Percentiles rank a stretch among this genome's conserved stretches.
phyloP scores from a whole-genome alignment of 106 monocot genomes.

The Hemerocallis citrina region DNA sequence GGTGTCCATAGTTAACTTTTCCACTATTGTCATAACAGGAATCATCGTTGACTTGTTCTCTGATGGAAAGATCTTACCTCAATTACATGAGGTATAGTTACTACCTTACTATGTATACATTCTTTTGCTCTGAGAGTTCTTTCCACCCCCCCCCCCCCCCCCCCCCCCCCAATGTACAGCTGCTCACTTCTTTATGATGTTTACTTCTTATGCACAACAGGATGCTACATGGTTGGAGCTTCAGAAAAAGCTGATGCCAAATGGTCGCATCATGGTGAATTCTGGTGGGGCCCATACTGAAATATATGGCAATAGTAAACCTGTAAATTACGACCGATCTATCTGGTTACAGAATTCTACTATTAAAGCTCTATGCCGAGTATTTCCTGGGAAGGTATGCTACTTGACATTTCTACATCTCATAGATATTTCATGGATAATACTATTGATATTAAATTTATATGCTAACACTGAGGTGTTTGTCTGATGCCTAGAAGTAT shows the following conservation, averaged over 20 bases:
- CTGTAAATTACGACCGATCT: conserved; percentile 8
- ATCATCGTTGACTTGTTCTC: conserved; percentile 88
- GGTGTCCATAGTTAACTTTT: conserved; percentile 1
- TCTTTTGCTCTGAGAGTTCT: not conserved
- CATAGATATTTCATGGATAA: no score
- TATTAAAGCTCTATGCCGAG: conserved; percentile 44
- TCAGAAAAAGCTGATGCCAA: conserved; percentile 66
- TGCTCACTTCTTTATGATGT: not conserved
- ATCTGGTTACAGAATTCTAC: conserved; percentile 62
- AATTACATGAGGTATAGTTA: conserved; percentile 52
- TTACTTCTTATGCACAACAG: conserved; percentile 21
- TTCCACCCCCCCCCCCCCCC: no score
- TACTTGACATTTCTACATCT: not conserved
- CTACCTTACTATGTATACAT: not conserved
- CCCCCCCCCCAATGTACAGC: not conserved
- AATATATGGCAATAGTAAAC: conserved; percentile 14
- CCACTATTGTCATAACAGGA: conserved; percentile 25
- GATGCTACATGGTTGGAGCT: conserved; percentile 66
- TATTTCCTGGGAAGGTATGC: conserved; percentile 57
- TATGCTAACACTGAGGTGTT: no score
- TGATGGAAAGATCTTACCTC: conserved; percentile 78
- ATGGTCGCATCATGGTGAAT: conserved; percentile 86
- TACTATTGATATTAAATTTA: no score
- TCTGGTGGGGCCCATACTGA: conserved; percentile 67
- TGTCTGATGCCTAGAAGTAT: no score